These are phyloP conservation scores for Coleophoma eucalyptorum DNA, from an alignment of 2,329 filamentous ascomycete genomes.

Conservation along the genomic window DNA sequence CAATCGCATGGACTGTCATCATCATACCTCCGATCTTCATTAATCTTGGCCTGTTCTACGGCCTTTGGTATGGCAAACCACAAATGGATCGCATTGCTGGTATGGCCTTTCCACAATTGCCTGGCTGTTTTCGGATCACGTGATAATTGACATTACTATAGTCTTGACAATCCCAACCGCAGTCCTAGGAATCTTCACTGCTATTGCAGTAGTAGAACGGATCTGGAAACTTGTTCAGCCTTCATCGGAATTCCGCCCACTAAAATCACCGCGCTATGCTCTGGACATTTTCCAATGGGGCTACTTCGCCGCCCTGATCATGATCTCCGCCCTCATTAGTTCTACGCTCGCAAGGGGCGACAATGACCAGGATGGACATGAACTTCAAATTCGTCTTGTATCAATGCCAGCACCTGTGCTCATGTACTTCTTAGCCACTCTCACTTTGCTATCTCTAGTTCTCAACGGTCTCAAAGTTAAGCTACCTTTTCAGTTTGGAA, in stretches of 20 bases:
- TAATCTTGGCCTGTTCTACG: slow-evolving; percentile 17
- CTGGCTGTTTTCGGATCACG: background rate
- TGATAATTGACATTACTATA: slow-evolving; percentile 6
- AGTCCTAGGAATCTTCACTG: slow-evolving; percentile 16
- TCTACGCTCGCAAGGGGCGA: slow-evolving; percentile 14
- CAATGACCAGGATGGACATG: slow-evolving; percentile 11
- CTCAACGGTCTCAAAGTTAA: slow-evolving; percentile 8
- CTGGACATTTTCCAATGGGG: slow-evolving; percentile 20
- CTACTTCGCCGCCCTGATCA: slow-evolving; percentile 15
- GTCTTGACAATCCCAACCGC: slow-evolving; percentile 18
- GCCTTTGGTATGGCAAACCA: slow-evolving; percentile 16
- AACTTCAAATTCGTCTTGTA: slow-evolving; percentile 11
- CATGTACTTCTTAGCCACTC: slow-evolving; percentile 16
- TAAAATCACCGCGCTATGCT: slow-evolving; percentile 8
- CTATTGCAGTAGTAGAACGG: slow-evolving; percentile 13
- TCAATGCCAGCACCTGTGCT: slow-evolving; percentile 12
- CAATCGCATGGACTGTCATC: slow-evolving; percentile 18
- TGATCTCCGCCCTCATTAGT: slow-evolving; percentile 16
- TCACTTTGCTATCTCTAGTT: slow-evolving; percentile 12
- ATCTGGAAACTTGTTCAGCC: slow-evolving; percentile 13
- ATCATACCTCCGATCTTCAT: slow-evolving; percentile 17
- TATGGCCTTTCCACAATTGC: slow-evolving; percentile 1
- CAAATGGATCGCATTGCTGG: slow-evolving; percentile 15
- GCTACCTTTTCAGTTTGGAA: slow-evolving; percentile 17
- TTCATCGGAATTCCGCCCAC: slow-evolving; percentile 10